Conservation (phyloP, 441 rosid genomes). For the California macrophylla region DNA sequence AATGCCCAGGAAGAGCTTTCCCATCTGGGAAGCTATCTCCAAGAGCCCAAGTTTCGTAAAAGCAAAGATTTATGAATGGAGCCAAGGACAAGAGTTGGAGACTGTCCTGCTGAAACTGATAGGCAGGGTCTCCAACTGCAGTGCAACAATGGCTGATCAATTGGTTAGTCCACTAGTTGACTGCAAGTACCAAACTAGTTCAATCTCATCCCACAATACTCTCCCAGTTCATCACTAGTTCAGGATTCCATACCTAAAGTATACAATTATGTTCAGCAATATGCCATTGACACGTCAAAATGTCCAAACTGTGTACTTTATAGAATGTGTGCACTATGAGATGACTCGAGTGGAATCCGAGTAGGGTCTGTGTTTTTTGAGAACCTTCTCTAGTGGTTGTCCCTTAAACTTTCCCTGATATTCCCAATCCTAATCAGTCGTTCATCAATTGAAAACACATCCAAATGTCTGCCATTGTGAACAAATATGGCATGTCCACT, state of each 20-base stretch:
- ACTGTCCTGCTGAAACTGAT: slow-evolving; percentile 30
- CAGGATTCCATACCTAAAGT: background rate
- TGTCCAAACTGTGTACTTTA: no score
- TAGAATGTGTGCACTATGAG: background rate
- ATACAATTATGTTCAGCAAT: background rate
- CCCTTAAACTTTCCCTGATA: no score
- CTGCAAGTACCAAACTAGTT: slow-evolving; percentile 44
- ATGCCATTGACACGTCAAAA: background rate
- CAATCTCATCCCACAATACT: slow-evolving; percentile 30
- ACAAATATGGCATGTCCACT: background rate
- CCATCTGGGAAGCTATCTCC: slow-evolving; percentile 67
- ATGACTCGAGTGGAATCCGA: no score
- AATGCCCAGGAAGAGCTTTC: slow-evolving; percentile 86
- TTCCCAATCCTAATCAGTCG: no score
- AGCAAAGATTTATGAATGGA: slow-evolving; percentile 65
- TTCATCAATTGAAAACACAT: no score
- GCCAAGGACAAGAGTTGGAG: slow-evolving; percentile 57
- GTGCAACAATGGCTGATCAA: background rate
- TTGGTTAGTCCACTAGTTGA: slow-evolving; percentile 27
- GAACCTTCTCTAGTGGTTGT: no score
- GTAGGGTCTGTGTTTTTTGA: no score
- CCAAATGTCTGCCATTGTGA: background rate
- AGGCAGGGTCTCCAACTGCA: slow-evolving; percentile 15
- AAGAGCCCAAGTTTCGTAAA: slow-evolving; percentile 40
- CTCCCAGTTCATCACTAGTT: slow-evolving; percentile 33